Evolutionary conservation across 768 basidiomycete species (phyloP).

Genomic region (Glaciozyma martinii): DNA sequence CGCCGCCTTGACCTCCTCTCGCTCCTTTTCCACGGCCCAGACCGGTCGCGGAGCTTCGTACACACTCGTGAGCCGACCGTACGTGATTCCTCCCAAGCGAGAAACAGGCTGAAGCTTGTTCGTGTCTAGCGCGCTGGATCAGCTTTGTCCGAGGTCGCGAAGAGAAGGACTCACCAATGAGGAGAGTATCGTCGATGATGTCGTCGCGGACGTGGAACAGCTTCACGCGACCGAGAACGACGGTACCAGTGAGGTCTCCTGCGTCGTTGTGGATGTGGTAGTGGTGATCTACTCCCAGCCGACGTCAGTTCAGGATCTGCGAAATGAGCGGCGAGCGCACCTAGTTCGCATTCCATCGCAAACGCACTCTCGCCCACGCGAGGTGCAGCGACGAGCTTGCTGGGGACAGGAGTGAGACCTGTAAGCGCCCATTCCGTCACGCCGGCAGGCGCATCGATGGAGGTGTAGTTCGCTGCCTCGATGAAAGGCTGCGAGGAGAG

Average conservation of each 20-base stretch:
- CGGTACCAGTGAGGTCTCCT: constrained; percentile 21
- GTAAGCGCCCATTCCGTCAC: constrained; percentile 40
- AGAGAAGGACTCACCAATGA: constrained; percentile 13
- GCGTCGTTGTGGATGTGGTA: constrained; percentile 31
- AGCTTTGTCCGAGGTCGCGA: no score
- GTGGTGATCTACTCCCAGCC: constrained; percentile 9
- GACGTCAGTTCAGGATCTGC: neutral
- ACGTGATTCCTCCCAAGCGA: constrained; percentile 52
- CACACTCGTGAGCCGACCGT: constrained; percentile 47
- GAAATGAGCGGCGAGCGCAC: constrained; percentile 18
- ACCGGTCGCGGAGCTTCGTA: constrained; percentile 44
- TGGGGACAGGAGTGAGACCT: constrained; percentile 30
- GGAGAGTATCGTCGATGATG: constrained; percentile 28
- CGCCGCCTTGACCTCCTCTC: constrained; percentile 20
- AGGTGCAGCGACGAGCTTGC: constrained; percentile 38
- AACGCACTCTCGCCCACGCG: constrained; percentile 42
- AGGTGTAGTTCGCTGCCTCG: constrained; percentile 42
- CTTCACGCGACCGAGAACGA: constrained; percentile 38
- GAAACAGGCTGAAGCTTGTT: constrained; percentile 36
- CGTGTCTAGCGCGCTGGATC: no score
- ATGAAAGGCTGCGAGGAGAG: constrained; percentile 38
- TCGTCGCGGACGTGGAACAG: constrained; percentile 38
- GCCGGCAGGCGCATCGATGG: constrained; percentile 39
- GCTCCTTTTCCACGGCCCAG: constrained; percentile 44
- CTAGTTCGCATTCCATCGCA: constrained; percentile 41